phyloP scores from a whole-genome alignment of 1,284 basidiomycete genomes.

The Microbotryum violaceum region DNA sequence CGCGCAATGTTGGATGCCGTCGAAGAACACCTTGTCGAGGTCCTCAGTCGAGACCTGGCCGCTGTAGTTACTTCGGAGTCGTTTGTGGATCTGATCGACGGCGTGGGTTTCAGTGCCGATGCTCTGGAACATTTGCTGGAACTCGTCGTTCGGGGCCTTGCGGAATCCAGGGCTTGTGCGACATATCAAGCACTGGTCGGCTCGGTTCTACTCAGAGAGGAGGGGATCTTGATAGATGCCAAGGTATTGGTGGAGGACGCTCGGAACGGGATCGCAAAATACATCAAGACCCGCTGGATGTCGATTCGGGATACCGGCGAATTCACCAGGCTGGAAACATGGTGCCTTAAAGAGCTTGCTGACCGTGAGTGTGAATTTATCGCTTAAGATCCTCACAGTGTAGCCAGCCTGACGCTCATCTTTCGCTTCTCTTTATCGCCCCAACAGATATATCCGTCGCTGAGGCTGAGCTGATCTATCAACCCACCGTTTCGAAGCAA shows the following conservation, averaged over 20 bases:
- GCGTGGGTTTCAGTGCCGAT: conserved; percentile 38
- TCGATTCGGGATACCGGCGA: conserved; percentile 68
- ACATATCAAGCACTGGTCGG: conserved; percentile 36
- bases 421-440: background rate
- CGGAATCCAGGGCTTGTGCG: conserved; percentile 40
- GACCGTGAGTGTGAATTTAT: conserved; percentile 52
- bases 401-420: background rate
- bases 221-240: conserved; percentile 20
- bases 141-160: conserved; percentile 34
- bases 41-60: conserved; percentile 24
- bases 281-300: conserved; percentile 57
- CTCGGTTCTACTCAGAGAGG: conserved; percentile 34
- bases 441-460: conserved; percentile 51
- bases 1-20: conserved; percentile 42
- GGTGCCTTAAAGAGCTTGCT: conserved; percentile 79
- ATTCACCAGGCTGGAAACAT: conserved; percentile 69
- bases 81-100: conserved; percentile 35
- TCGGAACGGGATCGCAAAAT: conserved; percentile 52
- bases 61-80: conserved; percentile 29
- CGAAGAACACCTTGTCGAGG: conserved; percentile 28
- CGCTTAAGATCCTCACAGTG: too few relatives aligned
- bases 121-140: conserved; percentile 34
- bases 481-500: too few relatives aligned
- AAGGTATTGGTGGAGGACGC: conserved; percentile 55
- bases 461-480: too few relatives aligned